Conservation (phyloP, 129 eudicot genomes). For the Smallanthus sonchifolius region DNA sequence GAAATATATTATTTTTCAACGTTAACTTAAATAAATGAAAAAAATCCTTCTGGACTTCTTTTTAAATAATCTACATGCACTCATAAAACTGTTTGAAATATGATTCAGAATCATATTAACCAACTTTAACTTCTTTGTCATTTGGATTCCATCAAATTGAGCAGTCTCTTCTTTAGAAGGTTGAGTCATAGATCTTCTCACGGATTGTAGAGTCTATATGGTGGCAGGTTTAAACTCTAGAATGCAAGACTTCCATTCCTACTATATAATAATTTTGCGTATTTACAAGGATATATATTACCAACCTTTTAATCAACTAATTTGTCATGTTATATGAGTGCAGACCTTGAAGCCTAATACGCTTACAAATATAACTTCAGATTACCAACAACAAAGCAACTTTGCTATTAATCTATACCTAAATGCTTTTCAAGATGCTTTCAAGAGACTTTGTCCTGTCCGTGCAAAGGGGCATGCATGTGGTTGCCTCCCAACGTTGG, state of each 20-base stretch:
- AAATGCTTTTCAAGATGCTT: slow-evolving; percentile 67
- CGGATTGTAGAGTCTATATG: slow-evolving; percentile 73
- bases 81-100: too few species aligned
- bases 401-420: slow-evolving; percentile 61
- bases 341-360: slow-evolving; percentile 71
- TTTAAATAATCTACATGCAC: too few species aligned
- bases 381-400: slow-evolving; percentile 55
- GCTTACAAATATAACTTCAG: slow-evolving; percentile 42
- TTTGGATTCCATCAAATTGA: too few species aligned
- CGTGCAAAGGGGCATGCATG: slow-evolving; percentile 77
- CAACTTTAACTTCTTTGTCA: too few species aligned
- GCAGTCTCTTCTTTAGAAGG: slow-evolving; percentile 71
- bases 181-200: slow-evolving; percentile 76
- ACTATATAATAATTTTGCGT: background rate
- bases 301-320: background rate
- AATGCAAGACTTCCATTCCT: background rate
- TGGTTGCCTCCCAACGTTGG: slow-evolving; percentile 76
- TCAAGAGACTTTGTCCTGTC: slow-evolving; percentile 79
- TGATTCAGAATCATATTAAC: too few species aligned
- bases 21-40: too few species aligned
- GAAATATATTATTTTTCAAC: too few species aligned
- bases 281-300: background rate
- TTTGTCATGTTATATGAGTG: slow-evolving; percentile 11
- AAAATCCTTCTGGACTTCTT: too few species aligned
- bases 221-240: slow-evolving; percentile 58